These are phyloP conservation scores for Lanmaoa rubissima DNA, from an alignment of 768 basidiomycete species.

Conservation along the genomic window DNA sequence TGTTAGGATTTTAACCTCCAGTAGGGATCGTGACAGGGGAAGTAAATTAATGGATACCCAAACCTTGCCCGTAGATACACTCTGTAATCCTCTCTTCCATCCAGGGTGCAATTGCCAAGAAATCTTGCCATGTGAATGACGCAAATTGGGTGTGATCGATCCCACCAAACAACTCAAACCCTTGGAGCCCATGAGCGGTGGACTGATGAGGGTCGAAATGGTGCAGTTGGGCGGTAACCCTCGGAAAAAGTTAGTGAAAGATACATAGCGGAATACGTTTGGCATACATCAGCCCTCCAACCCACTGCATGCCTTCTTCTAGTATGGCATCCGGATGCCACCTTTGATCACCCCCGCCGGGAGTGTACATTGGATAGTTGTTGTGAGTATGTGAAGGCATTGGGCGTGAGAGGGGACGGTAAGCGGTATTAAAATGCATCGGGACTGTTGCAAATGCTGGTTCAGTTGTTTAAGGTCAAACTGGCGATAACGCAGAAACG, in stretches of 20 bases:
- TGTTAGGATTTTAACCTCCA: not conserved
- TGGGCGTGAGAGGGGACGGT: conserved; percentile 52
- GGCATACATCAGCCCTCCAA: conserved; percentile 66
- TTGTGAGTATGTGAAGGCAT: conserved; percentile 51
- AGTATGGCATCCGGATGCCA: conserved; percentile 55
- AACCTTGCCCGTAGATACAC: conserved; percentile 67
- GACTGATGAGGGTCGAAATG: conserved; percentile 42
- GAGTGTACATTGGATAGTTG: conserved; percentile 73
- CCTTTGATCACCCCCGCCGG: conserved; percentile 64
- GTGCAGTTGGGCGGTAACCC: conserved; percentile 62
- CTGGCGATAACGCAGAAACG: not conserved
- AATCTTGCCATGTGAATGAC: conserved; percentile 68
- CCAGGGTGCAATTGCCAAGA: conserved; percentile 77
- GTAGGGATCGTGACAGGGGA: not conserved
- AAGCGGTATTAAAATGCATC: conserved; percentile 19
- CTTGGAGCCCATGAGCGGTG: conserved; percentile 41
- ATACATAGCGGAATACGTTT: not conserved
- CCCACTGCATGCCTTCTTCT: conserved; percentile 67
- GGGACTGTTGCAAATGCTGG: not conserved
- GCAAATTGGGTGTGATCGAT: conserved; percentile 58
- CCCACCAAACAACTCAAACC: conserved; percentile 47
- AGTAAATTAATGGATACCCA: conserved; percentile 46
- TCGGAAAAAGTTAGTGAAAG: conserved; percentile 26
- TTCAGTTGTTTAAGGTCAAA: not conserved
- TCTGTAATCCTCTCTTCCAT: conserved; percentile 63